Evolutionary conservation across 2,329 filamentous ascomycete genomes (phyloP), one percentile per base, ranked within the genome.

Genomic region (Blastomyces gilchristii): DNA sequence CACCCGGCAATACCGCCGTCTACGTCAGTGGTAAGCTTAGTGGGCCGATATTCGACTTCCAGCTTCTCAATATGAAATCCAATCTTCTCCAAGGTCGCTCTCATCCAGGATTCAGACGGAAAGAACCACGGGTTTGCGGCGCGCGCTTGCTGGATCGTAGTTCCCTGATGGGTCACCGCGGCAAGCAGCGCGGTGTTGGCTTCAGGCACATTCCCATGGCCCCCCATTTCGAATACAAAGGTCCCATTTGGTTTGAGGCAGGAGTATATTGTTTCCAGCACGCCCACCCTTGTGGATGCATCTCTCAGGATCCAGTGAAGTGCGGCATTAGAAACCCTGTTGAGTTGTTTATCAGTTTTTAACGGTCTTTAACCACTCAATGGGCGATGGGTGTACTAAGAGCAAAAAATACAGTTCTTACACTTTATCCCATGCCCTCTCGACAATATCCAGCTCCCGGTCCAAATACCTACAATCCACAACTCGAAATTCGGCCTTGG

Each of bases 211-310:
- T 90, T 89, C 25, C 87, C 88, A 59, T 85, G 80, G 0, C 87
- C 87, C 61, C 88, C 87, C 84, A 87, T 87, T 73, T 90, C 87
- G 68, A 90, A 88, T 11, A 82, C 81, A 64, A 90, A 85, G 0
- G 68, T 69, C 1, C 85, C 87, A 12, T 82, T 81, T 12, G 28
- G 57, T 43, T 76, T 78, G 1, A 90, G 78, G 0, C 81, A 76
- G 9, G 74, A 74, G 65, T 80, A 74, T 2, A 85, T 78, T 49
- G 78, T 81, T 8, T 69, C 67, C 69, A 89, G 85, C 72, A 87
- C 83, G 37, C 71, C 69, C 3, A 72, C 67, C 11, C 83, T 79
- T 0, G 79, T 80, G 0, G 69, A 67, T 0, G 73, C 65, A 37
- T 75, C 72, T 0, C 81, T 76, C 8, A 90, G 78, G 69, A 88